Percentiles rank a stretch among this genome's conserved stretches.
Evolutionary conservation across 257 asterid genomes (phyloP).

Genomic region (Forsythia viridissima): DNA sequence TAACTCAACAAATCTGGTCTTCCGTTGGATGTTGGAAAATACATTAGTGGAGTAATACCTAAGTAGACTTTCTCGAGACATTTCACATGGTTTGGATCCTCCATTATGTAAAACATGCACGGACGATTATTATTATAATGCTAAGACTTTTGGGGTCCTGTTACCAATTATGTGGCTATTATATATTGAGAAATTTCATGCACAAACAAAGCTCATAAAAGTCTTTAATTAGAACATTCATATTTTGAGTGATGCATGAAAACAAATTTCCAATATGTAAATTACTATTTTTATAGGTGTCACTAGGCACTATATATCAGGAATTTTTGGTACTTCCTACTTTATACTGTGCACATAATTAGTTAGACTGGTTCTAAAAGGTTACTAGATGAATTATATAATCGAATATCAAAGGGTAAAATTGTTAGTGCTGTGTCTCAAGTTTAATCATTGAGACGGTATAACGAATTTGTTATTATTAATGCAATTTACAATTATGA

Average conservation of each 20-base stretch:
- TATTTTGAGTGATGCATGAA: constrained; percentile 10
- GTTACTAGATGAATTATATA: too few species aligned
- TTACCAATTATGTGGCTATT: constrained; percentile 15
- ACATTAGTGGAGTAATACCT: constrained; percentile 24
- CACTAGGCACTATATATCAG: too few species aligned
- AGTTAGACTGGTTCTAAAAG: too few species aligned
- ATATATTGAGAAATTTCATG: constrained; percentile 5
- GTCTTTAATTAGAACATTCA: neutral
- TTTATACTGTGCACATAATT: too few species aligned
- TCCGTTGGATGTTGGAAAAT: neutral
- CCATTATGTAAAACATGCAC: neutral
- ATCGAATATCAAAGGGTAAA: too few species aligned
- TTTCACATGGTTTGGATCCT: constrained; percentile 34
- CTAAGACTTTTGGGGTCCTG: neutral
- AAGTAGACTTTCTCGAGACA: constrained; percentile 33
- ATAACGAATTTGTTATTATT: too few species aligned
- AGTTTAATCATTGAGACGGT: too few species aligned
- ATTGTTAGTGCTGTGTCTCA: too few species aligned
- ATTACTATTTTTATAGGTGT: neutral
- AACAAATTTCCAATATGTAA: neutral
- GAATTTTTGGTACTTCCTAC: too few species aligned
- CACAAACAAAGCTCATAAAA: neutral
- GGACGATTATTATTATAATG: neutral
- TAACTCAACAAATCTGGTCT: constrained; percentile 17
- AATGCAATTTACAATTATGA: too few species aligned